phyloP scores from a whole-genome alignment of 495 filamentous ascomycete genomes.

The Trypethelium eluteriae region DNA sequence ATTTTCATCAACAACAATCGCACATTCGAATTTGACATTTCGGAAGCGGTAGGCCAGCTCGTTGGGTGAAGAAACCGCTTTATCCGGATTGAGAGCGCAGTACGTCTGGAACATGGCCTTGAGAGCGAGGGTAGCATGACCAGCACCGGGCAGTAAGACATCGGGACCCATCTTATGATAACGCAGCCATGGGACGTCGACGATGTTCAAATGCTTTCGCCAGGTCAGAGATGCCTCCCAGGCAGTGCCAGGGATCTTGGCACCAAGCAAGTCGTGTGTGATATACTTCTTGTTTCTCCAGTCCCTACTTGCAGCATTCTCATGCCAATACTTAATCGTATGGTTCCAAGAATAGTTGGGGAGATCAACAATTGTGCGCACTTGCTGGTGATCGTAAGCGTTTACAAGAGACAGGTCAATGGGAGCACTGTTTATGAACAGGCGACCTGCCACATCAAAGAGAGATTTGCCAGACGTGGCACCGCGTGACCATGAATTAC shows the following conservation, averaged over 20 bases:
- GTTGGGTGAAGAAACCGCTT: not conserved
- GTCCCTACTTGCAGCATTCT: conserved; percentile 36
- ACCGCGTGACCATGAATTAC: not conserved
- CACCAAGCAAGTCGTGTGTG: conserved; percentile 50
- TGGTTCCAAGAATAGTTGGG: conserved; percentile 11
- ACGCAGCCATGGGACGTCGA: conserved; percentile 40
- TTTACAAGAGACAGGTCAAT: conserved; percentile 9
- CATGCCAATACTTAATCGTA: conserved; percentile 15
- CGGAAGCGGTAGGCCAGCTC: not conserved
- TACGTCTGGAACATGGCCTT: conserved; percentile 5
- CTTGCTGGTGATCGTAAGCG: not conserved
- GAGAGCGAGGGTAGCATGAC: conserved; percentile 28
- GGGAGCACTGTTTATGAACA: not conserved
- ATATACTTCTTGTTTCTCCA: conserved; percentile 42
- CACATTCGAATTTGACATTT: conserved; percentile 9
- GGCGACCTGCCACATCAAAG: not conserved
- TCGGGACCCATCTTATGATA: conserved; percentile 38
- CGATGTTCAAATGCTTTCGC: conserved; percentile 38
- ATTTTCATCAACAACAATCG: not conserved
- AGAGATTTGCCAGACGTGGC: not conserved
- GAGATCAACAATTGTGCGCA: conserved; percentile 1
- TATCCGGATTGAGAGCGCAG: not conserved
- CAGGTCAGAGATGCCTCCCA: conserved; percentile 43
- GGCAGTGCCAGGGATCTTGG: conserved; percentile 41
- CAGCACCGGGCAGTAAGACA: conserved; percentile 38